Evolutionary conservation across 192 early-diverging fungal species (phyloP), one percentile per base, ranked within the genome.

Genomic region (Coemansia sp.): DNA sequence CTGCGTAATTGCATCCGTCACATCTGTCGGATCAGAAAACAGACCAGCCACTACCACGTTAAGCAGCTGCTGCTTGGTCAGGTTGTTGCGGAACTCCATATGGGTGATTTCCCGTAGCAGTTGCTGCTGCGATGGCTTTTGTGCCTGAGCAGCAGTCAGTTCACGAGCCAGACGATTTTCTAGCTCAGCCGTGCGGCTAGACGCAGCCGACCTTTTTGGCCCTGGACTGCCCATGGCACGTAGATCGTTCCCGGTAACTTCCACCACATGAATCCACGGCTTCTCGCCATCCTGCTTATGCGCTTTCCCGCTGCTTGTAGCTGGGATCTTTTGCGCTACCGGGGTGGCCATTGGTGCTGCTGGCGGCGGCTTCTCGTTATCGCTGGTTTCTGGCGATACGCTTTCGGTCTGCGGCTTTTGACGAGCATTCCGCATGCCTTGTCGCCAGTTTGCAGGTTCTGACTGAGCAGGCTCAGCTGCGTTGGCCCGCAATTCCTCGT

Each of bases 21-120:
- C 65, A 15, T 62, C 58, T n/a, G 26, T 31, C 20, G 65, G 65
- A 57, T 58, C 49, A 1, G 58, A 45, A 6, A 38, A 60, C 51
- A 92, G 62, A 16, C 81, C 80, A 0, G 81, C 64, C 15, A 92
- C 59, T 28, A 91, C 67, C 5, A 90, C 74, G 50, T 78, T 80
- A 33, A 90, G 82, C 23, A 93, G 61, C 66, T 92, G 88, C 45
- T 81, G 83, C 76, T 93, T 93, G 50, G 80, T 78, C 55, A 93
- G 68, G 56, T 86, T 86, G 66, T 93, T 84, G 38, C 87, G 85
- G 79, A 92, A 91, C 72, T 93, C 91, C 7, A 91, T 52, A 12
- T 88, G 85, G 4, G 90, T 93, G 33, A 91, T 82, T 57, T 93
- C 88, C 58, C 92, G 91, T 41, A 88, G 78, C 62, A 86, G 81